Percentiles rank a stretch among this genome's conserved stretches.
Evolutionary conservation across 306 rosid genomes (phyloP).

Genomic region (Fagus sylvatica): DNA sequence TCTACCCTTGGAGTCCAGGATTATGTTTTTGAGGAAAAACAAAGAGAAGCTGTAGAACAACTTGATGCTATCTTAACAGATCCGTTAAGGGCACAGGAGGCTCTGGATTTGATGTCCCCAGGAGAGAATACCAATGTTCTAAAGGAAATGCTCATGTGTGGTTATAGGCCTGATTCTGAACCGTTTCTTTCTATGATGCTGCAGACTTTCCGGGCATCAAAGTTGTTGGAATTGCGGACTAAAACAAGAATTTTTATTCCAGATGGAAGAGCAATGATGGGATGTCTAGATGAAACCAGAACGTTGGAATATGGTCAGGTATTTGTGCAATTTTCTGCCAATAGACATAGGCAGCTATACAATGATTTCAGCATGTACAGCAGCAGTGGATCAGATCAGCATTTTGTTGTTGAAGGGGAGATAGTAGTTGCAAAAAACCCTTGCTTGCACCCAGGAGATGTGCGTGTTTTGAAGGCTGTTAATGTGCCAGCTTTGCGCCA

Average conservation of each 20-base stretch:
- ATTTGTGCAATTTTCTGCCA: conserved; percentile 57
- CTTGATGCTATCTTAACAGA: conserved; percentile 59
- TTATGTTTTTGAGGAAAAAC: conserved; percentile 59
- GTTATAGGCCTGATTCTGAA: conserved; percentile 71
- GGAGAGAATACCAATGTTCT: conserved; percentile 78
- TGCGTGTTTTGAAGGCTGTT: conserved; percentile 73
- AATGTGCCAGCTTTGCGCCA: conserved; percentile 63
- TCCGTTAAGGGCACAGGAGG: conserved; percentile 64
- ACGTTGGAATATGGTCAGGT: conserved; percentile 80
- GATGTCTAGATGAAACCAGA: conserved; percentile 82
- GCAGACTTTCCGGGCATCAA: conserved; percentile 73
- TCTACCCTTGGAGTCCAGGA: conserved; percentile 76
- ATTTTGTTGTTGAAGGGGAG: conserved; percentile 19
- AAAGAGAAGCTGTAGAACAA: conserved; percentile 55
- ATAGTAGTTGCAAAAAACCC: conserved; percentile 84
- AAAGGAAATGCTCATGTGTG: conserved; percentile 74
- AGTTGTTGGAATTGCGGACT: conserved; percentile 61
- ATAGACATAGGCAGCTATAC: conserved; percentile 22
- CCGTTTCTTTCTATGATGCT: conserved; percentile 89
- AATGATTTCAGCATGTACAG: conserved; percentile 12
- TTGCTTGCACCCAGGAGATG: conserved; percentile 80
- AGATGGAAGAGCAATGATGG: conserved; percentile 88
- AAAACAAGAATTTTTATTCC: conserved; percentile 70
- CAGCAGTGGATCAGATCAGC: conserved; percentile 12
- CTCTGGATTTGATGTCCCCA: conserved; percentile 66